Percentiles rank a stretch among this genome's conserved stretches.
These are phyloP conservation scores for Talaromyces sp. DNA, from an alignment of 2,329 filamentous ascomycete species.

Conservation along the genomic window DNA sequence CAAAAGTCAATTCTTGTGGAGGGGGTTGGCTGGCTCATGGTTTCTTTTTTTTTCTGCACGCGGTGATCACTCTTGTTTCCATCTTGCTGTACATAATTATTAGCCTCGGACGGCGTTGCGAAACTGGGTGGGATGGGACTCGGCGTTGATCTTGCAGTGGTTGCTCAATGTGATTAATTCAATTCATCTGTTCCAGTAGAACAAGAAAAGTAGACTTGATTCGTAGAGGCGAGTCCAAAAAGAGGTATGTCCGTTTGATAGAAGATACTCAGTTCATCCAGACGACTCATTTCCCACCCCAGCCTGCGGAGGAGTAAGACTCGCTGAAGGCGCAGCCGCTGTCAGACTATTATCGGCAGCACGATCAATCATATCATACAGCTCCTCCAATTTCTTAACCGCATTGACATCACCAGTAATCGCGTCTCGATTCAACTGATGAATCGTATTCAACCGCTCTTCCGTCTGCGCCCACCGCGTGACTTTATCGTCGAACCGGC, in stretches of 20 bases:
- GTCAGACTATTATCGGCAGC: background rate
- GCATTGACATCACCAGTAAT: slow-evolving; percentile 34
- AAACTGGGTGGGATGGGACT: background rate
- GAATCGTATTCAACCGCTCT: slow-evolving; percentile 31
- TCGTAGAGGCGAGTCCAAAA: background rate
- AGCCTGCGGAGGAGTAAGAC: background rate
- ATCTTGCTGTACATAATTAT: background rate
- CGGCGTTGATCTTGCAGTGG: background rate
- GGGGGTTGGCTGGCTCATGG: background rate
- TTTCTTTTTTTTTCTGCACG: background rate
- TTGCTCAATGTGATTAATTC: background rate
- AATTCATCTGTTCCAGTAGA: background rate
- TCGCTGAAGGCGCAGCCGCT: background rate
- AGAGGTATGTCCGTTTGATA: background rate
- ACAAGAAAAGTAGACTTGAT: background rate
- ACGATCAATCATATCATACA: slow-evolving; percentile 27
- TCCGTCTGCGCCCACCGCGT: slow-evolving; percentile 35
- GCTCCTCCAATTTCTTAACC: slow-evolving; percentile 29
- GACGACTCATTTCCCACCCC: background rate
- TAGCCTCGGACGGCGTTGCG: background rate
- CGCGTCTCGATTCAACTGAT: slow-evolving; percentile 32
- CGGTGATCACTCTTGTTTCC: background rate
- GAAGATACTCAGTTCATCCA: background rate
- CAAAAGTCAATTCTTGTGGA: background rate
- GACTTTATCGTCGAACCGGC: slow-evolving; percentile 28